These are phyloP conservation scores for Fragilaria crotonensis DNA, from an alignment of 108 stramenopile genomes.

Conservation along the genomic window DNA sequence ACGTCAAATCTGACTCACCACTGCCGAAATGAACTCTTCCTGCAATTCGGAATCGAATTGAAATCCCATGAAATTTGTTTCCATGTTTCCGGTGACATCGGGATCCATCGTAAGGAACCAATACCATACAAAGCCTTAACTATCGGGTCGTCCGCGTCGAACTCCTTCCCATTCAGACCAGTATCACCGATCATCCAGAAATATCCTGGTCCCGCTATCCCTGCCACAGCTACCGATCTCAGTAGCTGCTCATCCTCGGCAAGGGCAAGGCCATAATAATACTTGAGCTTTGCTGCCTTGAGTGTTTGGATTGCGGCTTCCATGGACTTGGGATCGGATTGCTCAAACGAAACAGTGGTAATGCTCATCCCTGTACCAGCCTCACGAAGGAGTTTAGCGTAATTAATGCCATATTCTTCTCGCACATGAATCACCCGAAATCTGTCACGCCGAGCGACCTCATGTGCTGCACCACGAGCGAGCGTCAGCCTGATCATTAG, in stretches of 20 bases:
- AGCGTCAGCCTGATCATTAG: conserved; percentile 31
- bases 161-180: conserved; percentile 4
- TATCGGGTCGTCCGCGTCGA: not conserved
- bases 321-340: not conserved
- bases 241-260: conserved; percentile 2
- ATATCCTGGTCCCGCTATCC: conserved; percentile 24
- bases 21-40: not conserved
- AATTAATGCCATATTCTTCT: conserved; percentile 7
- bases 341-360: not conserved
- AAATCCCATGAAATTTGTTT: not conserved
- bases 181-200: conserved; percentile 25
- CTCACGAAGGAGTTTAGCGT: not conserved
- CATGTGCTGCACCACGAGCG: conserved; percentile 21
- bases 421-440: conserved; percentile 10
- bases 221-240: conserved; percentile 12
- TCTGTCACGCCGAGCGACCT: conserved; percentile 12
- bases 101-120: not conserved
- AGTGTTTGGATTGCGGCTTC: not conserved
- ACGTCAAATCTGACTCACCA: too few species aligned
- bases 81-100: not conserved
- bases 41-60: not conserved
- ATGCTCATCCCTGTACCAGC: not conserved
- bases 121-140: not conserved
- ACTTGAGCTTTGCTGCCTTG: not conserved
- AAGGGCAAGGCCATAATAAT: not conserved